Evolutionary conservation across 2,329 filamentous ascomycete genomes (phyloP).

Genomic region (Botrytis squamosa): DNA sequence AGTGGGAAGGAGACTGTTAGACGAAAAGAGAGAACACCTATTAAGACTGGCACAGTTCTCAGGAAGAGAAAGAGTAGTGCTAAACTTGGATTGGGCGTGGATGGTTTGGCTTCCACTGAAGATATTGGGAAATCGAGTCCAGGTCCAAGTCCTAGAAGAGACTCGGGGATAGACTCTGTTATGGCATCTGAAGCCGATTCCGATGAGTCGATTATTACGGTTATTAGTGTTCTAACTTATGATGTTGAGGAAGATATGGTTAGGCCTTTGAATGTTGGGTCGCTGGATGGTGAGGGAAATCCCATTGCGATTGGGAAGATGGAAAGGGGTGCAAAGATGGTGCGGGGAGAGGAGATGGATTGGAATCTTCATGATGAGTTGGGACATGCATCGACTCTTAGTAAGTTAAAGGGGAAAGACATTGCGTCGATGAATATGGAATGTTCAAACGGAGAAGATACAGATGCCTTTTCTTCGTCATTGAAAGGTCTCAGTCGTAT

Average conservation of each 20-base stretch:
- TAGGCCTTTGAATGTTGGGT: not conserved
- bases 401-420: not conserved
- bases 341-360: not conserved
- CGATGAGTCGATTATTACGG: not conserved
- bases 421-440: not conserved
- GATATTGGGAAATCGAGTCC: not conserved
- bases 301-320: not conserved
- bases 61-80: constrained; percentile 7
- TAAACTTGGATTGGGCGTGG: not conserved
- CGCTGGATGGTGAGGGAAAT: too few relatives aligned
- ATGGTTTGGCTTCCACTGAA: not conserved
- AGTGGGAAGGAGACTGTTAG: constrained; percentile 1
- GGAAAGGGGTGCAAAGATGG: not conserved
- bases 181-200: not conserved
- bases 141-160: not conserved
- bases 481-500: not conserved
- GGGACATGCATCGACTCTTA: not conserved
- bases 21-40: not conserved
- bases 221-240: not conserved
- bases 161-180: not conserved
- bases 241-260: not conserved
- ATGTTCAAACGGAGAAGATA: not conserved
- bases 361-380: not conserved
- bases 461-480: not conserved
- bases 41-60: not conserved